Base-by-base conservation (phyloP, 441 rosid species). In the Arabidopsis hybrid region DNA sequence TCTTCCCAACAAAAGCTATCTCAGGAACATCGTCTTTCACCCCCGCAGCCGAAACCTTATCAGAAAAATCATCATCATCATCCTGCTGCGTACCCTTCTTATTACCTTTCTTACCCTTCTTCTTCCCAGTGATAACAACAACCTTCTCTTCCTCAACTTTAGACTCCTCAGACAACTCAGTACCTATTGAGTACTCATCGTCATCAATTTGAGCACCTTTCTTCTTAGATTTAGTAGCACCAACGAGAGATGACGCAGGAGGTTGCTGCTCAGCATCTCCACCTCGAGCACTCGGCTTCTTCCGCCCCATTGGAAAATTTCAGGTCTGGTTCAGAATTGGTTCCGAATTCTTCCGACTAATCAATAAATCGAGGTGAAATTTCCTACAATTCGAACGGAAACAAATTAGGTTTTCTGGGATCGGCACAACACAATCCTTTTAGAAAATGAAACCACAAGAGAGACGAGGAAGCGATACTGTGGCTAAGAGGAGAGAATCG, bases 181-280 rank as follows among this genome's bases (percentile, higher is more conserved):
- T 84, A 13, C 82, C 91, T 40, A 91, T 47, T 1, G 91, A 82
- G 53, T 93, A 93, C 82, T 93, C 97, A 58, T 89, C 97, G 65
- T 91, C 98, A 69, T 93, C 98, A 16, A 93, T 87, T 71, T 79
- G 72, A n/a, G 79, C 2, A 2, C 78, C 78, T 83, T 91, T 93
- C 75, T 93, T 93, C 86, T 88, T 93, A 18, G 91, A 85, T 80
- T 89, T 92, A 21, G 78, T 88, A 17, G 79, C 89, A 66, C 86
- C 85, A 2, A 83, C 93, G 40, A 76, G 77, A 55, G 84, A 51
- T 10, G 80, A 70, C 13, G 80, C 73, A 50, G 80, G 38, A 0
- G 72, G 63, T 38, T 39, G 61, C 57, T 85, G 60, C 53, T 86
- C 98, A 7, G 87, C 96, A 1, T 79, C 96, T 7, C 86, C 96